Evolutionary conservation across 2,329 filamentous ascomycete genomes (phyloP).

Genomic region (Magnaporthiopsis rhizophila): DNA sequence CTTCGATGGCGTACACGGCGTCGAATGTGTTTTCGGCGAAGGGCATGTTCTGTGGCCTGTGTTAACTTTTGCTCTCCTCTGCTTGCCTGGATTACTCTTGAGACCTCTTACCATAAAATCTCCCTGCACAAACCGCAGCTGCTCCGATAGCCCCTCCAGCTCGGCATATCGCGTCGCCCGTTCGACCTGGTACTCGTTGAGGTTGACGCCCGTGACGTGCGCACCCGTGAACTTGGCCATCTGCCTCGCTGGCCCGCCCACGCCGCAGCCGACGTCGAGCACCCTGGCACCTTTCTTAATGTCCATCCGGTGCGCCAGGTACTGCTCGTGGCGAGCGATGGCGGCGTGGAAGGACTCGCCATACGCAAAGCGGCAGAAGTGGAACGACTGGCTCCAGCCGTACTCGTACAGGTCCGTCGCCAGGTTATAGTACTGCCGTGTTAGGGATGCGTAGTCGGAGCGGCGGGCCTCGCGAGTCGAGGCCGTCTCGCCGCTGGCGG

Average conservation of each 20-base stretch:
- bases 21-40: constrained; percentile 91
- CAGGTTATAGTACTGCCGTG: constrained; percentile 95
- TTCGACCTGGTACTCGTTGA: constrained; percentile 98
- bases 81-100: background rate
- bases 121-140: constrained; percentile 83
- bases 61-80: constrained; percentile 26
- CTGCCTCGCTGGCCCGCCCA: constrained; percentile 89
- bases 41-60: constrained; percentile 74
- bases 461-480: constrained; percentile 73
- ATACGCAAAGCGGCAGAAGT: constrained; percentile 89
- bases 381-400: constrained; percentile 92
- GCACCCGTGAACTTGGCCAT: constrained; percentile 92
- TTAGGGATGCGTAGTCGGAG: constrained; percentile 86
- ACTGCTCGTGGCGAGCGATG: constrained; percentile 95
- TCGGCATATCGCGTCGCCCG: constrained; percentile 76
- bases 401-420: constrained; percentile 97
- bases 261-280: constrained; percentile 92
- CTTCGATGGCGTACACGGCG: constrained; percentile 94
- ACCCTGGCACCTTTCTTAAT: constrained; percentile 83
- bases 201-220: constrained; percentile 89
- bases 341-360: constrained; percentile 85
- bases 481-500: constrained; percentile 67
- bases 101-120: constrained; percentile 68
- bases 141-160: constrained; percentile 71
- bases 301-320: constrained; percentile 82